Base-by-base conservation (phyloP, 2,329 filamentous ascomycete genomes). In the Coniochaeta sp. region DNA sequence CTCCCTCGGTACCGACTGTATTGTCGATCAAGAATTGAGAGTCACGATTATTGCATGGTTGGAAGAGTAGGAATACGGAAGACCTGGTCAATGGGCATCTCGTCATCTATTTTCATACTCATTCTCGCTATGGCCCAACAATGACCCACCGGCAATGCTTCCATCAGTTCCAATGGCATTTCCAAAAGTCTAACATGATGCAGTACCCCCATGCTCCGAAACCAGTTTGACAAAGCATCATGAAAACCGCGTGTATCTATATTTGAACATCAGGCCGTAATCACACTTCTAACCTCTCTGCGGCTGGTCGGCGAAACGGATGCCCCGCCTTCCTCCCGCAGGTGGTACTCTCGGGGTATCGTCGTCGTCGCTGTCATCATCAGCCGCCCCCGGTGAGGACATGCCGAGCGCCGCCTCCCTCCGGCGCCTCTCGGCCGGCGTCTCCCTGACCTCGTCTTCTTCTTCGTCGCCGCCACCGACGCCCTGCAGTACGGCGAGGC, bases 361-460 rank as follows among this genome's bases (percentile, higher is more conserved):
- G 62, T 86, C 84, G 26, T 87, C 85, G 36, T 87, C 80, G 60
- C 78, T 83, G 59, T 79, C 77, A 60, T 79, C 78, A 54, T 77
- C 79, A 19, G 76, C 77, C 0, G 71, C 73, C 8, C 70, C 74
- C 2, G 71, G 72, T 8, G 72, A 69, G 17, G 76, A 74, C 62
- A 89, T 77, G 11, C 89, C 89, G 1, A 93, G 75, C 1, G 90
- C 90, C 1, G 89, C 89, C 67, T 91, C 85, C 66, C 90, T 83
- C 59, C 90, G 79, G 44, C 89, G 81, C 60, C 88, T 80, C 72
- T 93, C 90, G 0, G 89, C 90, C 0, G 89, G 87, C 0, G 89
- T 92, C 73, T 93, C 90, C 36, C 76, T 79, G 36, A 77, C 77
- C n/a, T 79, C 76, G 1, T 67, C 68, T 5, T 69, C 68, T 4